Evolutionary conservation across 768 basidiomycete species (phyloP), one percentile per base, ranked within the genome.

Genomic region (Cubamyces sp.): DNA sequence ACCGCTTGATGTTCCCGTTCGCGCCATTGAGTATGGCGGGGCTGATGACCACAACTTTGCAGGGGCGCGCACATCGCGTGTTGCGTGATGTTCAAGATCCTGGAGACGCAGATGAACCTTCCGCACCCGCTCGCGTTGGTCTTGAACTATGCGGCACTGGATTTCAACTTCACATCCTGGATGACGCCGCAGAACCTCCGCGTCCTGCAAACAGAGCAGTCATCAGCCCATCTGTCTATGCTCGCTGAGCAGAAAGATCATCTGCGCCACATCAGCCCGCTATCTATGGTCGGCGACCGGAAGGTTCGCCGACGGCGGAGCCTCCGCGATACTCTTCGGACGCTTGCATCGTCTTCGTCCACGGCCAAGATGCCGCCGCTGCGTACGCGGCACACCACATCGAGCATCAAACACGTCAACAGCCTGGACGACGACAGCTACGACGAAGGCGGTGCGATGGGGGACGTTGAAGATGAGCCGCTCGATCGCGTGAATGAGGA

Each of bases 131-230:
- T 89, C 41, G 91, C 91, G 1, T 80, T 98, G 60, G 87, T 97
- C 28, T 84, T 96, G 56, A 93, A 87, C 66, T 99, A 98, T 74
- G 86, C 96, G 0, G 91, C 91, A 25, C 82, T 98, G 47, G 96
- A 98, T 74, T 98, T 99, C 79, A 98, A 98, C 74, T 98, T 96
- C 70, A 94, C 94, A 0, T 96, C 95, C 21, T 98, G 96, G 96
- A 94, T 95, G 93, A 84, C 91, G 0, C 86, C 87, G 9, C 83
- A 83, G 19, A 87, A 98, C 73, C 80, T 98, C 58, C 87, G 85
- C 5, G 90, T 96, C 28, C 79, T 98, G 15, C 85, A 90, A 55
- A 85, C 90, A 3, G 96, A 98, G 73, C 92, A 94, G 70, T 94
- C 94, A 1, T 87, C 90, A 15, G 86, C 90, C 0, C 84, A 92